Base-by-base conservation (phyloP, 768 basidiomycete species). In the Termitomyces sp. region DNA sequence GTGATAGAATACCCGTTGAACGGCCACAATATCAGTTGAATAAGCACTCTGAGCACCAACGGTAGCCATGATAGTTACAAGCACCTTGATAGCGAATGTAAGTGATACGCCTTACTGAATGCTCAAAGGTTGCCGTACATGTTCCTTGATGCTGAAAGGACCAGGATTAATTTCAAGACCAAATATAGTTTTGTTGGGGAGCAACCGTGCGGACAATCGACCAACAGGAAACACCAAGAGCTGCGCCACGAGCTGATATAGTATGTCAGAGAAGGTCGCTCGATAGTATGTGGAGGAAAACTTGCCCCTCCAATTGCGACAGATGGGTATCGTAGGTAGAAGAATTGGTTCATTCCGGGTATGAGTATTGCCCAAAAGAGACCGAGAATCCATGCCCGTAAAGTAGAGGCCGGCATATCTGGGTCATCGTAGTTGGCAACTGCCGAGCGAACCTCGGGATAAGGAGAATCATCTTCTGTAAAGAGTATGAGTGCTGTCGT, bases 371-470 rank as follows among this genome's bases (percentile, higher is more conserved):
- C 76, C 79, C 82, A 86, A 0, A 69, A 24, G 2, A 84, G 59
- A 65, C 86, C 86, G 43, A 87, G 71, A 0, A 80, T 71, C 84
- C 85, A 87, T 5, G 82, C 78, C 48, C 85, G 82, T 24, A 92
- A 39, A 36, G 82, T 81, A 33, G 78, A 79, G 5, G 74, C 79
- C 1, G 87, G 87, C 74, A 89, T 88, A 36, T 71, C 70, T 4
- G 80, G 80, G 67, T 90, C 88, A 64, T 91, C 88, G 33, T 81
- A 84, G 69, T 88, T 89, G 20, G 86, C 82, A 9, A 90, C 88
- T 7, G 89, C 88, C 8, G 87, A 84, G 45, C 89, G 83, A 13
- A 91, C 89, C 68, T 93, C 91, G 6, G 88, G 89, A 67, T 93
- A 93, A 4, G 91, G 91, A 3, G 89, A 91, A 68, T 93, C 91